These are phyloP conservation scores for Lactifluus hygrophoroides DNA, from an alignment of 768 basidiomycete genomes.

Conservation along the genomic window DNA sequence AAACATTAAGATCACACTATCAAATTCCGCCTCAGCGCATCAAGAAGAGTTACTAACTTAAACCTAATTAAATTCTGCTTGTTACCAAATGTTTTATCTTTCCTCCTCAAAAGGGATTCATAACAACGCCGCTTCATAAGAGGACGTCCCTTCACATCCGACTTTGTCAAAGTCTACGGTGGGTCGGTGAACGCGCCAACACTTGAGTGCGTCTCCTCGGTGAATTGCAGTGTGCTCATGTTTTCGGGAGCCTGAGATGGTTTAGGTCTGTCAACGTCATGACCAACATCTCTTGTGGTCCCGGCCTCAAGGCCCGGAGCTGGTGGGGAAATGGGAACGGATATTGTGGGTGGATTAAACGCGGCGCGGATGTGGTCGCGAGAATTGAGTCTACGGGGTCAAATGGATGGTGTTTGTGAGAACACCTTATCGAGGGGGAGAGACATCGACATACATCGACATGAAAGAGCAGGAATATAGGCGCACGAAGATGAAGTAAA, in stretches of 20 bases:
- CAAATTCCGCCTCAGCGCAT: no score
- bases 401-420: background rate
- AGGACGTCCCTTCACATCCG: no score
- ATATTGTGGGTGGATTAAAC: background rate
- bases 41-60: no score
- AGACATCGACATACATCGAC: background rate
- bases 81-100: no score
- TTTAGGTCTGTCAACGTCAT: background rate
- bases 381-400: background rate
- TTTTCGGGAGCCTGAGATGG: background rate
- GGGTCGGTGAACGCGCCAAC: no score
- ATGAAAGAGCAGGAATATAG: conserved; percentile 1
- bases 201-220: no score
- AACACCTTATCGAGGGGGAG: background rate
- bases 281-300: background rate
- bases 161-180: background rate
- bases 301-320: background rate
- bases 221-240: background rate
- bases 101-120: no score
- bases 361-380: background rate
- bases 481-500: background rate
- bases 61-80: no score
- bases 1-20: no score
- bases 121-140: no score
- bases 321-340: background rate